phyloP scores from a whole-genome alignment of 2,329 filamentous ascomycete species.

The Rutstroemia sp. region DNA sequence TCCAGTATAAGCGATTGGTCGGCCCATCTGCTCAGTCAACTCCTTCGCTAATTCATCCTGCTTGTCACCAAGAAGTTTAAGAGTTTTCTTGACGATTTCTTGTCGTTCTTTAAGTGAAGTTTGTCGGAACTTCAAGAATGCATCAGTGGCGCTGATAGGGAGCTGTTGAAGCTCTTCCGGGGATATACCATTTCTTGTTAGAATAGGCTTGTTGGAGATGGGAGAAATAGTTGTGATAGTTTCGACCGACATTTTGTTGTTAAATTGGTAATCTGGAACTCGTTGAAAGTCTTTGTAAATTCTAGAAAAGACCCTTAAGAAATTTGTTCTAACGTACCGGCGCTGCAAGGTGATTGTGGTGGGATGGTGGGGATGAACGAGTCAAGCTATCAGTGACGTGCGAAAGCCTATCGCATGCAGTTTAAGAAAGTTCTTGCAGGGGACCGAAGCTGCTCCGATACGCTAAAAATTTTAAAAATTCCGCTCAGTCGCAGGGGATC shows the following conservation, averaged over 20 bases:
- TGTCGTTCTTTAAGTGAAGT: slow-evolving; percentile 70
- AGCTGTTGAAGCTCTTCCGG: slow-evolving; percentile 61
- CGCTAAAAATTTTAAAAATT: slow-evolving; percentile 7
- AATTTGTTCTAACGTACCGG: too few relatives aligned
- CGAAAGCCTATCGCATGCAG: background rate
- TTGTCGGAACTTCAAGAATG: slow-evolving; percentile 70
- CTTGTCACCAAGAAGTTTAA: slow-evolving; percentile 61
- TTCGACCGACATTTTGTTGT: slow-evolving; percentile 51
- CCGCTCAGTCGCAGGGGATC: background rate
- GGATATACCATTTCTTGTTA: slow-evolving; percentile 71
- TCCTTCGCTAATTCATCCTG: slow-evolving; percentile 78
- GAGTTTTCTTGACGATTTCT: slow-evolving; percentile 70
- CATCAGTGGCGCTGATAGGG: slow-evolving; percentile 63
- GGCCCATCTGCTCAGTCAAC: slow-evolving; percentile 89
- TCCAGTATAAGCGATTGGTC: slow-evolving; percentile 79
- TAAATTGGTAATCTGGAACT: background rate
- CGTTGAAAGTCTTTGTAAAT: background rate
- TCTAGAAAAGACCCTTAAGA: too few relatives aligned
- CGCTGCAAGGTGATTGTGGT: background rate
- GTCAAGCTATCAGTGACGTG: slow-evolving; percentile 3
- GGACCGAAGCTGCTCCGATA: background rate
- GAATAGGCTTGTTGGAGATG: slow-evolving; percentile 74
- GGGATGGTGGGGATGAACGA: slow-evolving; percentile 1
- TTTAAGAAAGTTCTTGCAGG: background rate
- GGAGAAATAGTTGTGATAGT: slow-evolving; percentile 77